phyloP scores from a whole-genome alignment of 495 filamentous ascomycete species.

The Penicillium egyptiacum region DNA sequence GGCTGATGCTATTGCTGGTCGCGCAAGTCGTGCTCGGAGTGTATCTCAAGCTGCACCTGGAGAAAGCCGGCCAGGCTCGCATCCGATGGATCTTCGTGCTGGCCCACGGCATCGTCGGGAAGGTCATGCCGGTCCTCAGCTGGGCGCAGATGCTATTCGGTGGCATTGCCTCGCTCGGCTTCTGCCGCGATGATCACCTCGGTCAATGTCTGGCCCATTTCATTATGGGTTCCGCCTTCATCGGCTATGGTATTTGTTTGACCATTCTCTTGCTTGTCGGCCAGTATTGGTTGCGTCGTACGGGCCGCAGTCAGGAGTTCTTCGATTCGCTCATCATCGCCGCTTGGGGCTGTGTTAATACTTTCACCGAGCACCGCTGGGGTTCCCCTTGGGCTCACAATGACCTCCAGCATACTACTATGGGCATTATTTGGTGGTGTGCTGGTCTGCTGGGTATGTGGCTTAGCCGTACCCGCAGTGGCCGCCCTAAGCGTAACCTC shows the following conservation, averaged over 20 bases:
- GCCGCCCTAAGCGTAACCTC: constrained; percentile 86
- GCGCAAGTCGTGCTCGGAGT: constrained; percentile 77
- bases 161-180: constrained; percentile 90
- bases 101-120: constrained; percentile 79
- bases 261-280: constrained; percentile 86
- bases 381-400: constrained; percentile 87
- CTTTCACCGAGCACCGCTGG: constrained; percentile 97
- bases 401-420: constrained; percentile 94
- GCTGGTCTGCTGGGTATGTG: constrained; percentile 90
- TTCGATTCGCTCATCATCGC: constrained; percentile 91
- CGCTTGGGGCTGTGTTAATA: constrained; percentile 94
- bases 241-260: constrained; percentile 86
- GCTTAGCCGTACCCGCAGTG: constrained; percentile 79
- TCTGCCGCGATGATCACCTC: constrained; percentile 86
- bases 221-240: constrained; percentile 97
- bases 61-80: constrained; percentile 74
- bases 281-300: constrained; percentile 80
- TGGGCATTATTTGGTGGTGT: constrained; percentile 98
- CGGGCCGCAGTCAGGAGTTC: constrained; percentile 92
- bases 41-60: constrained; percentile 87
- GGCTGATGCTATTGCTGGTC: constrained; percentile 74
- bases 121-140: constrained; percentile 77
- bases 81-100: constrained; percentile 71
- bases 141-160: constrained; percentile 98
- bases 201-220: constrained; percentile 96